Evolutionary conservation across 2,329 filamentous ascomycete genomes (phyloP).

Genomic region (Neofusicoccum laricinum): DNA sequence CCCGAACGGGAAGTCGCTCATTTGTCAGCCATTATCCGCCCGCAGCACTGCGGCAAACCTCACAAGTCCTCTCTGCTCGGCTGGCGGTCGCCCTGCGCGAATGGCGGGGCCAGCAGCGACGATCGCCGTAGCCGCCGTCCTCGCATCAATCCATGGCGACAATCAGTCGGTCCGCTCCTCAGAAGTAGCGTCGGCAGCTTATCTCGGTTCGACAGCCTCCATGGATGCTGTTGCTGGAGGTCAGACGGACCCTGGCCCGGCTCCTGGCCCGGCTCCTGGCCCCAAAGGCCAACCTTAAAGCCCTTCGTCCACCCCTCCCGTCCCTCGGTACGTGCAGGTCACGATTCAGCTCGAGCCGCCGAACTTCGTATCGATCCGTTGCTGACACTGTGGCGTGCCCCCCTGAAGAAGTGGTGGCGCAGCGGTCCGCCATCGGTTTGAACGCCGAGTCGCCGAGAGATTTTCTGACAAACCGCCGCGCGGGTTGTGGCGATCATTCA

Average conservation of each 20-base stretch:
- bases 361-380: not conserved
- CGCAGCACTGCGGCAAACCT: not conserved
- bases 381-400: not conserved
- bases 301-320: not conserved
- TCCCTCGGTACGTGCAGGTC: not conserved
- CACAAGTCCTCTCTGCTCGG: not conserved
- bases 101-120: not conserved
- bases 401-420: not conserved
- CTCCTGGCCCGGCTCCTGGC: no score
- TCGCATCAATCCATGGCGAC: not conserved
- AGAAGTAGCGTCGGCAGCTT: not conserved
- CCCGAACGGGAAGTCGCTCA: not conserved
- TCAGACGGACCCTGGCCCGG: not conserved
- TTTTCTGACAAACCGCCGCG: not conserved
- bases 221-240: not conserved
- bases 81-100: not conserved
- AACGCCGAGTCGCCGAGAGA: not conserved
- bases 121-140: not conserved
- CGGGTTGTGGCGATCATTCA: conserved; percentile 4
- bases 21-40: not conserved
- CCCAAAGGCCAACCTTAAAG: not conserved
- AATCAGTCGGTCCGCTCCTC: conserved; percentile 8
- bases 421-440: not conserved
- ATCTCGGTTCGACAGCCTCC: not conserved
- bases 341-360: not conserved